phyloP scores from a whole-genome alignment of 2,329 filamentous ascomycete genomes.

The Sarocladium strictum region DNA sequence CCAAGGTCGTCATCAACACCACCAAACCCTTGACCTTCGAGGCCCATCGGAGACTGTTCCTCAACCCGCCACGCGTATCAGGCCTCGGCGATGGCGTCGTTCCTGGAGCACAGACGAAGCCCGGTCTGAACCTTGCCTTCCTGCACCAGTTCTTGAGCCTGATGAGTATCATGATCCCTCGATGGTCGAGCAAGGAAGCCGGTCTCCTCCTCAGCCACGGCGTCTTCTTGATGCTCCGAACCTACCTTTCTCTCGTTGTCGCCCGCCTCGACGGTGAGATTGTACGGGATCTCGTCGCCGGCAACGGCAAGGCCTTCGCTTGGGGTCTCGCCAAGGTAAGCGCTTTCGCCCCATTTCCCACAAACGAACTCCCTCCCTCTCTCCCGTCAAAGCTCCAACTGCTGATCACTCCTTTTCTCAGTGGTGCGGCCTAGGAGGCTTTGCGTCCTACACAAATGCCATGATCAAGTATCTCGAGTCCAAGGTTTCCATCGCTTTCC shows the following conservation, averaged over 20 bases:
- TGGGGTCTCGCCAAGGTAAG: slow-evolving; percentile 76
- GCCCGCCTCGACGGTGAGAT: slow-evolving; percentile 93
- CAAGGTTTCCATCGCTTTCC: slow-evolving; percentile 97
- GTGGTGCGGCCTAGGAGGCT: slow-evolving; percentile 90
- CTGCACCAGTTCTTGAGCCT: slow-evolving; percentile 94
- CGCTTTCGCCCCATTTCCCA: not conserved
- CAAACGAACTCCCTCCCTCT: no score
- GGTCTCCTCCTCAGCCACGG: slow-evolving; percentile 84
- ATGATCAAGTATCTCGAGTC: slow-evolving; percentile 99
- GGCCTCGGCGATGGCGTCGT: slow-evolving; percentile 69
- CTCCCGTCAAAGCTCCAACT: no score
- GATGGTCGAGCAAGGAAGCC: slow-evolving; percentile 94
- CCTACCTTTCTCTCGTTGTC: slow-evolving; percentile 89
- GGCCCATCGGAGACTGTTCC: slow-evolving; percentile 85
- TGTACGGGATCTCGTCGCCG: slow-evolving; percentile 91
- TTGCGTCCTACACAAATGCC: slow-evolving; percentile 95
- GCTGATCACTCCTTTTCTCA: slow-evolving; percentile 27
- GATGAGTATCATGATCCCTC: slow-evolving; percentile 94
- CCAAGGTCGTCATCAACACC: slow-evolving; percentile 83
- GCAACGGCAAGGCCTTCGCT: slow-evolving; percentile 81
- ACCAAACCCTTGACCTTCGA: slow-evolving; percentile 95
- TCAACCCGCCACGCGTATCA: slow-evolving; percentile 82
- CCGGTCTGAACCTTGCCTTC: slow-evolving; percentile 91
- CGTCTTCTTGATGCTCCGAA: slow-evolving; percentile 82
- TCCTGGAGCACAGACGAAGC: slow-evolving; percentile 84